phyloP scores from a whole-genome alignment of 2,329 filamentous ascomycete species.

The Phaeomoniella chlamydospora region DNA sequence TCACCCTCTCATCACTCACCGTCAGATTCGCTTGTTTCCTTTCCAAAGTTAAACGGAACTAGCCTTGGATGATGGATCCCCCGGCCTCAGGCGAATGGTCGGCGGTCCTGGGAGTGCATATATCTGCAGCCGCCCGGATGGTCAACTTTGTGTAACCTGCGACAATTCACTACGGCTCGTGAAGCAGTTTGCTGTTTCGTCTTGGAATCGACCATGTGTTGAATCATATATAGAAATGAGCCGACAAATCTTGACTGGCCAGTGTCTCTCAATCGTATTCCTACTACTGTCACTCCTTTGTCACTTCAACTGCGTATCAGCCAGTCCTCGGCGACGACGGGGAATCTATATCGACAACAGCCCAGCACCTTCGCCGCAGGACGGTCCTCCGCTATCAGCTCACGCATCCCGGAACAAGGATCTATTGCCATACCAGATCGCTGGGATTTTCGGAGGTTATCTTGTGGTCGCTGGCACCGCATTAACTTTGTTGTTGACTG shows the following conservation, averaged over 20 bases:
- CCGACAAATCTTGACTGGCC: conserved; percentile 1
- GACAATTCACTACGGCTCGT: background rate
- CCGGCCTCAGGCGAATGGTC: too few species aligned
- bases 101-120: conserved; percentile 32
- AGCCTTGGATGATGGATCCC: too few species aligned
- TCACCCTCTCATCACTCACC: background rate
- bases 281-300: background rate
- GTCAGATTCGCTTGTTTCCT: too few species aligned
- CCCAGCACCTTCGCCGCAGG: conserved; percentile 44
- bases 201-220: too few species aligned
- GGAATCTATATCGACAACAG: conserved; percentile 34
- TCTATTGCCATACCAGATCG: conserved; percentile 67
- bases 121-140: conserved; percentile 1
- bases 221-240: conserved; percentile 1
- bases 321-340: background rate
- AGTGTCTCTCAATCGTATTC: too few species aligned
- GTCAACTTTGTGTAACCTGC: conserved; percentile 1
- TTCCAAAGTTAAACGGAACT: too few species aligned
- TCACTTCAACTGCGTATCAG: background rate
- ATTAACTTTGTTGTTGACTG: conserved; percentile 47
- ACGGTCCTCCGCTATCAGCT: conserved; percentile 45
- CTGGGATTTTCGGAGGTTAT: conserved; percentile 74
- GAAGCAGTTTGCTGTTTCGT: background rate
- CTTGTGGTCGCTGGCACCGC: conserved; percentile 61
- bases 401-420: conserved; percentile 44